phyloP scores from a whole-genome alignment of 2,329 filamentous ascomycete genomes.

The Calonectria naviculata region DNA sequence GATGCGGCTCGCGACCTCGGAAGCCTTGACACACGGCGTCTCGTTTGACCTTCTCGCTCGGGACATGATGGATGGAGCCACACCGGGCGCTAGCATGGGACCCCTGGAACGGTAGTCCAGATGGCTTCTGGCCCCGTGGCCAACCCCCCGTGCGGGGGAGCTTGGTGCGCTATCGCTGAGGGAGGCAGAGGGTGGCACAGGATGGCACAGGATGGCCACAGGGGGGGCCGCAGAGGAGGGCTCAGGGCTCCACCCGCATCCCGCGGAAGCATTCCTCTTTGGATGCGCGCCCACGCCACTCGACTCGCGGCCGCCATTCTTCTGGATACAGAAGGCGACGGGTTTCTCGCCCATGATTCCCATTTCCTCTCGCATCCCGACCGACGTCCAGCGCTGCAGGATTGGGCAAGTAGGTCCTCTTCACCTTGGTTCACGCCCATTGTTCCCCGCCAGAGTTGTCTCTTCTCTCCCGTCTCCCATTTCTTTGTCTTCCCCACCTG shows the following conservation, averaged over 20 bases:
- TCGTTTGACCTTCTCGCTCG: not conserved
- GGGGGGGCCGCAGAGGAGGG: not conserved
- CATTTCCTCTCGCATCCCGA: conserved; percentile 11
- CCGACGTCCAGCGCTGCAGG: not conserved
- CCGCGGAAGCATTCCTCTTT: conserved; percentile 22
- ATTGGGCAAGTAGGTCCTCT: conserved; percentile 8
- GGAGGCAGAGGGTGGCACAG: too few relatives aligned
- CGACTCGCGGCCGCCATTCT: not conserved
- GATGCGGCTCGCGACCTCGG: conserved; percentile 8
- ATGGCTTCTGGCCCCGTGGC: conserved; percentile 1
- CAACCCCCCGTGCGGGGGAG: conserved; percentile 4
- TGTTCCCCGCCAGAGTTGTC: not conserved
- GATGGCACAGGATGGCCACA: too few relatives aligned
- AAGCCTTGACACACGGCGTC: not conserved
- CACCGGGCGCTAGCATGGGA: not conserved
- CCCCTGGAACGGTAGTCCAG: not conserved
- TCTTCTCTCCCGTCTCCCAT: not conserved
- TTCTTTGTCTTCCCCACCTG: conserved; percentile 27
- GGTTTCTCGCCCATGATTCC: conserved; percentile 4
- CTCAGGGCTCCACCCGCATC: not conserved
- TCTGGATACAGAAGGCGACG: conserved; percentile 22
- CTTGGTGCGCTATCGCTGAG: not conserved
- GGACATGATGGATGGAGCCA: not conserved
- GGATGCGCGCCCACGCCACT: not conserved
- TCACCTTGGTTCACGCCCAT: not conserved